Evolutionary conservation across 2,329 filamentous ascomycete genomes (phyloP).

Genomic region (Coniochaeta ligniaria): DNA sequence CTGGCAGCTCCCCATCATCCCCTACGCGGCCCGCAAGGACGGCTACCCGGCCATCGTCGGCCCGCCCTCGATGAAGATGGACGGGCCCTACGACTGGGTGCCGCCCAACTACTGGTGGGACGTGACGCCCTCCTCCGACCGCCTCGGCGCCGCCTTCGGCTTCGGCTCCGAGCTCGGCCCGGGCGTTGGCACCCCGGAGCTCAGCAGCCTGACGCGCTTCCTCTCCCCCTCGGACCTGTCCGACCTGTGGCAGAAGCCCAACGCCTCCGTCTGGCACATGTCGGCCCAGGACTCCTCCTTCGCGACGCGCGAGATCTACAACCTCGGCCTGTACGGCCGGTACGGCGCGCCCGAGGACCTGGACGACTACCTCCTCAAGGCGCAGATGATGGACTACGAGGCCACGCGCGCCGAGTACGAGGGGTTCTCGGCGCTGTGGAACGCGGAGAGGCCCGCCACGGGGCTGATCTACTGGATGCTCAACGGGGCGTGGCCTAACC

Average conservation of each 20-base stretch:
- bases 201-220: constrained; percentile 46
- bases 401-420: constrained; percentile 54
- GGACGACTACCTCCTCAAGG: constrained; percentile 51
- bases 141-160: constrained; percentile 51
- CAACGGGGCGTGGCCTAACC: constrained; percentile 55
- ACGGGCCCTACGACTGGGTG: constrained; percentile 60
- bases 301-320: constrained; percentile 49
- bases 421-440: constrained; percentile 45
- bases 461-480: constrained; percentile 63
- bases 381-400: constrained; percentile 58
- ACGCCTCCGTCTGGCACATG: constrained; percentile 53
- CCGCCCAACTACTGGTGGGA: constrained; percentile 59
- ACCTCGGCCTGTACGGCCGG: constrained; percentile 42
- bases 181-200: constrained; percentile 54
- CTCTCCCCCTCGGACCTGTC: constrained; percentile 41
- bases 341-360: constrained; percentile 44
- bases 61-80: constrained; percentile 58
- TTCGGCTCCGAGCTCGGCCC: constrained; percentile 57
- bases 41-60: constrained; percentile 45
- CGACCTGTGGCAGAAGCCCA: constrained; percentile 47
- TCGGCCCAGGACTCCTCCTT: constrained; percentile 48
- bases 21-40: constrained; percentile 45
- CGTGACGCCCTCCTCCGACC: constrained; percentile 24
- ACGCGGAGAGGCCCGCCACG: constrained; percentile 41
- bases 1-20: constrained; percentile 51